Evolutionary conservation across 139 green algal genomes (phyloP), one percentile per base, ranked within the genome.

Genomic region (Dunaliella primolecta): DNA sequence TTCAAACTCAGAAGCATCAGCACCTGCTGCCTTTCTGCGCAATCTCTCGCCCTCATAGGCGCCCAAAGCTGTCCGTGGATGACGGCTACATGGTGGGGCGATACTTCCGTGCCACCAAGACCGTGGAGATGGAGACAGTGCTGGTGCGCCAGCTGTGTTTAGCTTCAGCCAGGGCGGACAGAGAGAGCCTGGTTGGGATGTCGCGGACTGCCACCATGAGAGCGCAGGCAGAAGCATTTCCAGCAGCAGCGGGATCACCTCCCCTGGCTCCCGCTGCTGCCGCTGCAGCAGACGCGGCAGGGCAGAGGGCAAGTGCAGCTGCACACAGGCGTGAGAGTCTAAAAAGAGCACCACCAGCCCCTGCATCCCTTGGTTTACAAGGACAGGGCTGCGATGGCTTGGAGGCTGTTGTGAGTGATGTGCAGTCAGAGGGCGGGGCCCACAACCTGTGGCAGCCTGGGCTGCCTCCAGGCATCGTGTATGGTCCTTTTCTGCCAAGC

Each of bases 81-180:
- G 87, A 90, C 57, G 83, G 75, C 32, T 90, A 90, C 84, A 86
- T 90, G 3, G 57, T 29, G 11, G 87, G 37, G 31, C 83, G 87
- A 36, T 90, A 88, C 84, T 80, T 86, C 83, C 23, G 34, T 23
- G 87, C 83, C 27, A 88, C 80, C 2, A 75, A 78, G 25, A 56
- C 64, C 55, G 55, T 91, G 82, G 85, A 91, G 36, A 38, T 87
- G 79, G 87, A 91, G 80, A 75, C 80, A 20, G 36, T 25, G 0
- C 83, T 91, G 70, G 81, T 83, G 32, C 34, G 3, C 29, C 72
- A 87, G 64, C 82, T 91, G 46, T 31, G 32, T 2, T 29, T 20
- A 0, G 38, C 85, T 31, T 75, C 33, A 2, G 85, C 85, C 0
- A 7, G 38, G 11, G 25, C 77, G 27, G 78, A 89, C 71, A 71